Base-by-base conservation (phyloP, 805 yeast species). In the Middelhovenomyces tepae region DNA sequence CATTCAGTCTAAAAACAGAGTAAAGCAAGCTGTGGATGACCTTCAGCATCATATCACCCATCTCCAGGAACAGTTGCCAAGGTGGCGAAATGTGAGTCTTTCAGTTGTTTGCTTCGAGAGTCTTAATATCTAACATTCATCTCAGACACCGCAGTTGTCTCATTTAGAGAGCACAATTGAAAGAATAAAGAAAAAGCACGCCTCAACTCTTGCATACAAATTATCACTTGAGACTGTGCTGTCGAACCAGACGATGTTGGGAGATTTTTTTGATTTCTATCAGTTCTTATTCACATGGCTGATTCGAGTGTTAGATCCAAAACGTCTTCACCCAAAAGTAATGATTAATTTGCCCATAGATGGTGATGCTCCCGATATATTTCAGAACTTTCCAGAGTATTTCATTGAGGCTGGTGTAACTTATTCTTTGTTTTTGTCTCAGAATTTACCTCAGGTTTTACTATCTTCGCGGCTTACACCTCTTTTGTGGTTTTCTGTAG, bases 361-460 rank as follows among this genome's bases (percentile, higher is more conserved):
- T 21, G 33, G 22, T 8, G 27, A 32, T 11, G 13, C 37, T 3
- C 28, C 38, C 9, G 29, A 15, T 14, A 74, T 91, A 1, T 85
- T 89, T 69, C 78, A 74, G 46, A 82, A 72, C 53, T 78, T 66
- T 40, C 98, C 98, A 0, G 97, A 91, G 54, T 83, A 73, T 48
- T 65, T 80, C 29, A 57, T 91, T 11, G 97, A 91, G 50, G 91
- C 93, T 2, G 68, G 83, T 8, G 69, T 87, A 19, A 76, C 75
- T 78, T 52, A 40, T 18, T 30, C 34, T 29, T 19, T 45, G 66
- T 82, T 72, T 48, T 67, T 80, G 7, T 41, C 57, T 59, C 78
- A 9, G 65, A 67, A 47, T 73, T 65, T 54, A 54, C 67, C 46
- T 60, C 67, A 32, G 71, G 73, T 53, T 84, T 39, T 53, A 81